A percentile compares a stretch with the other conserved stretches of the same genome.
Evolutionary conservation across 352 stramenopile genomes (phyloP).

Genomic region (Phytopythium oedochilum): DNA sequence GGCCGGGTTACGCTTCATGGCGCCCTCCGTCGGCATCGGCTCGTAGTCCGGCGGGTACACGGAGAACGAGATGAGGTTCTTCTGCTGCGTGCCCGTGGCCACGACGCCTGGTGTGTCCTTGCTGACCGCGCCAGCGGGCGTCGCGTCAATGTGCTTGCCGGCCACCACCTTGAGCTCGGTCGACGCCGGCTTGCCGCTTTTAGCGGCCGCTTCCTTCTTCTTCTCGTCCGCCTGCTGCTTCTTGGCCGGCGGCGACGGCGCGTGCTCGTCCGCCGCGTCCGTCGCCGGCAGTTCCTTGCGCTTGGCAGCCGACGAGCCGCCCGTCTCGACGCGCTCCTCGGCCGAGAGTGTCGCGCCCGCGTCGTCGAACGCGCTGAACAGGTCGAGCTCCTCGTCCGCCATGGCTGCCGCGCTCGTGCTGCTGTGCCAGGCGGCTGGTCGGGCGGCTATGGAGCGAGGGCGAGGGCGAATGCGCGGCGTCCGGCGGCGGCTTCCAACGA

Average conservation of each 20-base stretch:
- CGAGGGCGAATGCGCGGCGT: neutral
- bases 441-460: neutral
- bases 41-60: constrained; percentile 82
- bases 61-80: constrained; percentile 95
- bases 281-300: constrained; percentile 30
- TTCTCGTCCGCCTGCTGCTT: constrained; percentile 32
- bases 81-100: constrained; percentile 92
- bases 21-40: constrained; percentile 34
- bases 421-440: neutral
- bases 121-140: constrained; percentile 33
- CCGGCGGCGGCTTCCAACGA: neutral
- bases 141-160: constrained; percentile 71
- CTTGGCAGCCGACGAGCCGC: constrained; percentile 19
- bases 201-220: constrained; percentile 3
- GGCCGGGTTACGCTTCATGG: constrained; percentile 76
- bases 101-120: constrained; percentile 55
- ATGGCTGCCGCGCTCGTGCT: neutral
- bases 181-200: constrained; percentile 14
- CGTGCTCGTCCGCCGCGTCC: constrained; percentile 22
- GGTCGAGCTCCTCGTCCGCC: constrained; percentile 86
- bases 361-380: constrained; percentile 94
- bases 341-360: constrained; percentile 49
- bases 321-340: constrained; percentile 36
- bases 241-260: constrained; percentile 36
- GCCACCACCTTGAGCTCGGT: constrained; percentile 60